Conservation (phyloP, 352 stramenopile species). For the Phytophthora pseudosyringae region DNA sequence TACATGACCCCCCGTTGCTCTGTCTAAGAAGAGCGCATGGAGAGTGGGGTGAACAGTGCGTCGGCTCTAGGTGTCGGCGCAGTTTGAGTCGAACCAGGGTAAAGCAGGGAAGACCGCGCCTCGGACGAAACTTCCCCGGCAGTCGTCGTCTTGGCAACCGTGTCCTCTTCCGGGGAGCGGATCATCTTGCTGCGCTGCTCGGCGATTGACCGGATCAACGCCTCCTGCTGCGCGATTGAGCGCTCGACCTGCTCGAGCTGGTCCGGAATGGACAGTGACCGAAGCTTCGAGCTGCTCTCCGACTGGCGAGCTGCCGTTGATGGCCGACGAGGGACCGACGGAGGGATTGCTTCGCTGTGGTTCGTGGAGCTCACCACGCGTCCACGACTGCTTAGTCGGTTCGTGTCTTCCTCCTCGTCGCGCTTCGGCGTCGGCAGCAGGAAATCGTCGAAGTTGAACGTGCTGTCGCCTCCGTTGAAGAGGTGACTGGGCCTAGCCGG, state of each 20-base stretch:
- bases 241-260: slow-evolving; percentile 61
- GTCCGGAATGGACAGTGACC: slow-evolving; percentile 59
- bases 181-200: slow-evolving; percentile 54
- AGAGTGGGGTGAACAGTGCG: slow-evolving; percentile 35
- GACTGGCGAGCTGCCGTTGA: slow-evolving; percentile 35
- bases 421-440: slow-evolving; percentile 42
- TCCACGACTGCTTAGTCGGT: slow-evolving; percentile 18
- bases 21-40: slow-evolving; percentile 42
- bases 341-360: slow-evolving; percentile 36
- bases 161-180: slow-evolving; percentile 38
- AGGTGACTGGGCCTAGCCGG: slow-evolving; percentile 31
- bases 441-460: slow-evolving; percentile 58
- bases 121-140: slow-evolving; percentile 40
- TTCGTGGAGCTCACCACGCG: slow-evolving; percentile 35
- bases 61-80: slow-evolving; percentile 39
- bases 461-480: slow-evolving; percentile 36
- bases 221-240: slow-evolving; percentile 71
- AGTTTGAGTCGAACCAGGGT: slow-evolving; percentile 41
- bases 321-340: slow-evolving; percentile 29
- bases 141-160: slow-evolving; percentile 34
- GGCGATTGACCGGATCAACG: slow-evolving; percentile 65
- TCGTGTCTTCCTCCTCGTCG: slow-evolving; percentile 16
- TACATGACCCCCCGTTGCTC: slow-evolving; percentile 27
- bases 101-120: slow-evolving; percentile 38
- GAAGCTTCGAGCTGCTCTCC: slow-evolving; percentile 37